Percentiles rank a stretch among this genome's conserved stretches.
Conservation (phyloP, 2,329 filamentous ascomycete species). For the Aspergillus chevalieri region DNA sequence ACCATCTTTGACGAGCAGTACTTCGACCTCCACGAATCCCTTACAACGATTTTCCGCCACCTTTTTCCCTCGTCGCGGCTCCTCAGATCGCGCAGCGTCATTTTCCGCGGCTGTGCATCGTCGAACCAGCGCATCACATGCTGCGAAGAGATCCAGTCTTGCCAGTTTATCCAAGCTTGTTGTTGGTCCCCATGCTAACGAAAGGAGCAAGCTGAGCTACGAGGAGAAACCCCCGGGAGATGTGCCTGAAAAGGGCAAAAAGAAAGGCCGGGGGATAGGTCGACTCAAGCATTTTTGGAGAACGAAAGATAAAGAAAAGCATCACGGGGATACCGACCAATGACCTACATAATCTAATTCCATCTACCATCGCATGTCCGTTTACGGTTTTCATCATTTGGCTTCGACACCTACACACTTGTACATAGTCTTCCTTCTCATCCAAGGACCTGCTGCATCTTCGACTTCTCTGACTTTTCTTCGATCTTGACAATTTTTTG, state of each 20-base stretch:
- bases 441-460: conserved; percentile 2
- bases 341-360: conserved; percentile 6
- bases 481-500: conserved; percentile 5
- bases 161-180: conserved; percentile 45
- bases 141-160: conserved; percentile 43
- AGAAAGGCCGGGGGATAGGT: conserved; percentile 41
- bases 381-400: conserved; percentile 8
- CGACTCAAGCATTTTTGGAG: conserved; percentile 47
- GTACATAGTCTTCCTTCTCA: conserved; percentile 11
- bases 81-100: conserved; percentile 40
- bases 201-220: conserved; percentile 40
- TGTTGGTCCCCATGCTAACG: conserved; percentile 34
- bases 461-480: conserved; percentile 3
- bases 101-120: conserved; percentile 36
- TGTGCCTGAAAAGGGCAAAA: conserved; percentile 34
- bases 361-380: conserved; percentile 13
- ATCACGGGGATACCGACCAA: conserved; percentile 12
- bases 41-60: conserved; percentile 39
- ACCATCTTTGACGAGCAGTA: conserved; percentile 45
- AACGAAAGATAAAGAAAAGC: conserved; percentile 40
- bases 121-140: conserved; percentile 34
- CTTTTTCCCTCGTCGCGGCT: conserved; percentile 36
- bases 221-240: conserved; percentile 40
- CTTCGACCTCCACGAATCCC: conserved; percentile 42
- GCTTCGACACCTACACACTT: not conserved